Evolutionary conservation across 495 filamentous ascomycete species (phyloP), one percentile per base, ranked within the genome.

Genomic region (Geoglossum glabrum): DNA sequence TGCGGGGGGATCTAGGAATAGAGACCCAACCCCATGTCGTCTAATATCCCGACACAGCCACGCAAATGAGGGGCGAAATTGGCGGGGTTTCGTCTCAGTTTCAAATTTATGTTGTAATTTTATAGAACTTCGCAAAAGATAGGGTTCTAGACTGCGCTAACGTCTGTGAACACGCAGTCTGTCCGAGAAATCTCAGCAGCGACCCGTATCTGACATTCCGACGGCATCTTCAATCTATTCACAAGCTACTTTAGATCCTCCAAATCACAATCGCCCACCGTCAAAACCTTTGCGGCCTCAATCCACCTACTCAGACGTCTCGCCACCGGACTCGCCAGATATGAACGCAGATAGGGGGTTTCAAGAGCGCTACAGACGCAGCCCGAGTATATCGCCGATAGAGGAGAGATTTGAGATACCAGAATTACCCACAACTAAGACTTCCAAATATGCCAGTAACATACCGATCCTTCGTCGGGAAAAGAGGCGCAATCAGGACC

Each of bases 141-240:
- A 45, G 31, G 11, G 31, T 34, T 34, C 5, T 21, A 45, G 40
- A 45, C 40, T 13, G 40, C 23, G 40, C 40, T 45, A 45, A 45
- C 10, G 10, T 21, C n/a, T 21, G 15, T 52, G 13, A 52, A 52
- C 49, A 27, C 11, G 23, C 30, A 27, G 49, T 27, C 28, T 13
- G 30, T 19, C 28, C 1, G 23, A 30, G 23, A 9, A 27, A 4
- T 3, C 49, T 52, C 49, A 21, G 46, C 46, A 50, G 21, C 59
- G 66, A 59, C 66, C 65, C 30, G 34, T 66, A 19, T 72, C 70
- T 0, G 67, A 69, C 27, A 64, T 59, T 26, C 67, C 66, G 23
- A 71, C 70, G 19, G 61, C 61, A n/a, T 70, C 69, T 28, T 74
- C 72, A 7, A 57, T 69, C 13, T 74, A 74, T 57, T 74, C 72